Base-by-base conservation (phyloP, 1,139 yeast genomes). In the Sugiyamaella pinicola region DNA sequence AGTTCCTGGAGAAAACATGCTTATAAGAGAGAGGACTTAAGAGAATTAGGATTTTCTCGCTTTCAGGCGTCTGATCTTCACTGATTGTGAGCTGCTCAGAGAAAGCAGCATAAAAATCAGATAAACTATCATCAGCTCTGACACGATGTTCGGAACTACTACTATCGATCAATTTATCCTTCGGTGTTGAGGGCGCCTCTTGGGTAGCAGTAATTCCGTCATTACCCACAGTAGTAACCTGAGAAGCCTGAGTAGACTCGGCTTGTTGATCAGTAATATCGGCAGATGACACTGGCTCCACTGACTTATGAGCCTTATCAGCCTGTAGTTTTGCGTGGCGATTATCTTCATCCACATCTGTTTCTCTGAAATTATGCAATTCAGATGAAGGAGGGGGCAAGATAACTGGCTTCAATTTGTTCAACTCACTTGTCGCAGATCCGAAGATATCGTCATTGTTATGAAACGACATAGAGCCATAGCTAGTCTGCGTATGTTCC, bases 1-100 rank as follows among this genome's bases (percentile, higher is more conserved):
- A 46, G 48, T 75, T 74, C 44, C 96, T 74, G 9, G 89, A 83
- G 67, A 86, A 87, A 2, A 82, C 81, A 69, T 87, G 95, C 58
- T 81, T 54, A 55, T 70, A 69, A 9, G 69, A 60, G 13, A 66
- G 52, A 4, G 74, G 72, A 18, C 52, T 48, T 18, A 52, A 15
- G n/a, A 52, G 49, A 13, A 52, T 44, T 13, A 46, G 49, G 7
- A 33, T 35, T 18, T 46, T 45, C 19, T 45, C 33, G 7, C 33
- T 13, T 28, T 34, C 24, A 15, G 41, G 35, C 17, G 43, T 38
- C 10, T 15, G 28, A 2, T 31, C 18, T 9, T 19, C 26, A 4
- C 15, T 17, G 19, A 49, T 26, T 2, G 35, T 15, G 22, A 49
- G 52, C 22, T 47, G 38, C 19, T 33, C 21, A 26, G 47, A 33